phyloP scores from a whole-genome alignment of 2,329 filamentous ascomycete species.

The Phyllosticta citrichinensis region DNA sequence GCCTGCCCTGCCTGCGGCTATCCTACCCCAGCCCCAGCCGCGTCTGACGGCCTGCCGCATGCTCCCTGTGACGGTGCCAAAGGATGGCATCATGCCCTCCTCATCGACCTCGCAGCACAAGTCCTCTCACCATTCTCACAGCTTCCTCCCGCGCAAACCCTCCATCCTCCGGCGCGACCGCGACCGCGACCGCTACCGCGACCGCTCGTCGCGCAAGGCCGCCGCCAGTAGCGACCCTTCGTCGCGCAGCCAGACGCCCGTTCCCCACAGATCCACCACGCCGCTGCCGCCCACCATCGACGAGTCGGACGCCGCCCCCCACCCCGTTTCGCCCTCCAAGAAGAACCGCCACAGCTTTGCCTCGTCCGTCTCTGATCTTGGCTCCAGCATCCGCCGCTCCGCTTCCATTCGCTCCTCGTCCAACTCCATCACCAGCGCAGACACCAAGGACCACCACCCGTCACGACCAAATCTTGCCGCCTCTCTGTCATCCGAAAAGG shows the following conservation, averaged over 20 bases:
- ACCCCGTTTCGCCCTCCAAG: constrained; percentile 15
- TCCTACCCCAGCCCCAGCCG: neutral
- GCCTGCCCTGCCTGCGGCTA: too few species aligned
- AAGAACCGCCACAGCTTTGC: constrained; percentile 19
- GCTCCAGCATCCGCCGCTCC: constrained; percentile 28
- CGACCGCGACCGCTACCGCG: constrained; percentile 2
- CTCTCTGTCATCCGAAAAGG: constrained; percentile 28
- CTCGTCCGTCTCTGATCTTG: constrained; percentile 28
- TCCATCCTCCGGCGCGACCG: constrained; percentile 8
- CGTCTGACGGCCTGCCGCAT: constrained; percentile 5
- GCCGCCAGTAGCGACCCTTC: constrained; percentile 1
- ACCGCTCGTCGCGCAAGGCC: constrained; percentile 1
- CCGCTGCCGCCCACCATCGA: constrained; percentile 9
- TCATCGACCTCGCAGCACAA: constrained; percentile 3
- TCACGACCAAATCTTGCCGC: constrained; percentile 20
- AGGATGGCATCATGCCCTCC: constrained; percentile 7
- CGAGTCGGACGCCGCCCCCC: constrained; percentile 4
- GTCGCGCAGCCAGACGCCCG: constrained; percentile 6
- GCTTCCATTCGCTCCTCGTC: constrained; percentile 33
- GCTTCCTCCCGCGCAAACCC: constrained; percentile 10
- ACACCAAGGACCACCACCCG: constrained; percentile 17
- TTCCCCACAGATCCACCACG: constrained; percentile 4
- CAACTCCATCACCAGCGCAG: constrained; percentile 15
- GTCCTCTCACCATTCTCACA: constrained; percentile 1
- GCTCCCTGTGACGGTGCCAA: constrained; percentile 1